A percentile compares a stretch with the other conserved stretches of the same genome.
phyloP scores from a whole-genome alignment of 805 yeast species.

The Zygosaccharomyces bailii region DNA sequence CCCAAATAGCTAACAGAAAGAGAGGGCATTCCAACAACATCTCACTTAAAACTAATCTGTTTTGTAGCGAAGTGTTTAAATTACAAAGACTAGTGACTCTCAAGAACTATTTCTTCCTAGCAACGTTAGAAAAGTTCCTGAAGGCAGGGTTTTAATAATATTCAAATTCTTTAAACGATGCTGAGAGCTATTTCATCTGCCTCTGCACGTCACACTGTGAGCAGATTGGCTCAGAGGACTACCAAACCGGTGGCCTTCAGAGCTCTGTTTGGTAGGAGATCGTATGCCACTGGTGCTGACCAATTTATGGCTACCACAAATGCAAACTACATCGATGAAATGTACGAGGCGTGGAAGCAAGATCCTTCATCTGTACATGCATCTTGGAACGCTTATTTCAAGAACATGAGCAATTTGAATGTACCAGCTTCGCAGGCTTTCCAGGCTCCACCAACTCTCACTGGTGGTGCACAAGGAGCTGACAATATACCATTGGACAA shows the following conservation, averaged over 20 bases:
- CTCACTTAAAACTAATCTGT: neutral
- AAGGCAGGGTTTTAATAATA: conserved; percentile 4
- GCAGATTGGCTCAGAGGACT: conserved; percentile 15
- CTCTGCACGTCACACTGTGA: conserved; percentile 13
- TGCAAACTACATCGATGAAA: conserved; percentile 93
- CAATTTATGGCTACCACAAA: conserved; percentile 77
- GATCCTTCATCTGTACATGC: conserved; percentile 91
- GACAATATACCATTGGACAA: conserved; percentile 49
- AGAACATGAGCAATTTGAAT: conserved; percentile 71
- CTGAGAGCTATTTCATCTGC: conserved; percentile 17
- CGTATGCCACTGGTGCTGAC: conserved; percentile 43
- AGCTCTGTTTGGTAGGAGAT: conserved; percentile 10
- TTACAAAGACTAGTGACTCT: neutral
- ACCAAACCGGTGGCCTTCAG: neutral
- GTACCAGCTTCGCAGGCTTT: conserved; percentile 75
- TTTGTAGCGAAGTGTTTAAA: neutral
- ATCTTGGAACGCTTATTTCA: conserved; percentile 96
- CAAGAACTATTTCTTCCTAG: neutral
- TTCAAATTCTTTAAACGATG: conserved; percentile 9
- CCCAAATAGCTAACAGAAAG: neutral
- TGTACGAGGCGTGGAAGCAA: conserved; percentile 90
- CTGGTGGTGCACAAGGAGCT: conserved; percentile 76
- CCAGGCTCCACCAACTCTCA: conserved; percentile 85
- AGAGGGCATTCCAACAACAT: conserved; percentile 2
- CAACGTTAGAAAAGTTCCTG: conserved; percentile 2